Conservation (phyloP, 768 basidiomycete genomes). For the Tylopilus subfusipes region DNA sequence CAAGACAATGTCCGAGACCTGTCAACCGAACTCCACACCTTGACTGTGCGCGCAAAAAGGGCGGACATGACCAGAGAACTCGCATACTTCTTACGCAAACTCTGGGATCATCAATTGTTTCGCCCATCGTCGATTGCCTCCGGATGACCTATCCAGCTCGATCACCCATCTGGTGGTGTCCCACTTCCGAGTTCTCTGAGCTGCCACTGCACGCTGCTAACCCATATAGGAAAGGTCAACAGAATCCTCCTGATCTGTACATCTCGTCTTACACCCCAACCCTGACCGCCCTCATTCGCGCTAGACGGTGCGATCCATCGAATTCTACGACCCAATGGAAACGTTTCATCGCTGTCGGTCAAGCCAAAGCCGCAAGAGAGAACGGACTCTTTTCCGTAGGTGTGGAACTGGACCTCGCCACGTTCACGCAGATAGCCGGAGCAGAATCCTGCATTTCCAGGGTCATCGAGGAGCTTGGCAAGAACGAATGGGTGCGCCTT, state of each 20-base stretch:
- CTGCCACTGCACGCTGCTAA: too few species aligned
- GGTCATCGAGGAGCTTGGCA: not conserved
- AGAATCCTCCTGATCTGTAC: not conserved
- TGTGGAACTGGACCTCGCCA: not conserved
- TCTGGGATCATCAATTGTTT: not conserved
- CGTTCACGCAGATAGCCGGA: not conserved
- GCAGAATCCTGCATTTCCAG: not conserved
- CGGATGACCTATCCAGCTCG: not conserved
- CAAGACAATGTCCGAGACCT: too few species aligned
- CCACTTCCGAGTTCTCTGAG: too few species aligned
- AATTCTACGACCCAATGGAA: not conserved
- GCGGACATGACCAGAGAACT: not conserved
- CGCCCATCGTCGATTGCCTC: not conserved
- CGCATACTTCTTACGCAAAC: too few species aligned
- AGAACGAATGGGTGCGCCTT: too few species aligned
- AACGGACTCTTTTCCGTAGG: not conserved
- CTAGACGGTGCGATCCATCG: not conserved
- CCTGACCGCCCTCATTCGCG: too few species aligned
- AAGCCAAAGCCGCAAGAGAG: not conserved
- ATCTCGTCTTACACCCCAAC: too few species aligned
- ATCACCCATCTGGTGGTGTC: too few species aligned
- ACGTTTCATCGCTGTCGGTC: not conserved
- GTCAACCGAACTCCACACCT: too few species aligned
- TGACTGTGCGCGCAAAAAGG: not conserved
- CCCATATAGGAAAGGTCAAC: too few species aligned